Conservation (phyloP, 2,329 filamentous ascomycete species). For the Sporothrix brasiliensis region DNA sequence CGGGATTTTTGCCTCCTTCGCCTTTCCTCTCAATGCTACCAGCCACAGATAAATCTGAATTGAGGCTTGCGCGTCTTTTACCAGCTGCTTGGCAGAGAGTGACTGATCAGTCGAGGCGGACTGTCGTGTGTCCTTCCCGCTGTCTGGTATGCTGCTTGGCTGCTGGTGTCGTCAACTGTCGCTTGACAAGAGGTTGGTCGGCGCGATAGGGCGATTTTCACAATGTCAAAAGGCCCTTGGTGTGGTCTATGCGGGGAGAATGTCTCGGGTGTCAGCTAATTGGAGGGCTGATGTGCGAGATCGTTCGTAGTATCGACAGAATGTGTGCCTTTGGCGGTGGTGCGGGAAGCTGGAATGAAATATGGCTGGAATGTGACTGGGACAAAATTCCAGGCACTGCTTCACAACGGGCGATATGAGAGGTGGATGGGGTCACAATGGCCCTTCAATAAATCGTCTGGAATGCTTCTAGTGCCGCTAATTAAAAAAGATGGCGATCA, state of each 20-base stretch:
- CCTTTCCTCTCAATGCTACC: slow-evolving; percentile 26
- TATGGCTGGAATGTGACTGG: slow-evolving; percentile 23
- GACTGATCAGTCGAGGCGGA: neutral
- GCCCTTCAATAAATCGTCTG: slow-evolving; percentile 3
- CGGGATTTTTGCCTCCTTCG: slow-evolving; percentile 9
- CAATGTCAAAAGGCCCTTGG: neutral
- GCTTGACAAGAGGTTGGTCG: slow-evolving; percentile 8
- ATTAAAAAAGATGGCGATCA: slow-evolving; percentile 8
- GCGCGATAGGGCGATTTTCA: neutral
- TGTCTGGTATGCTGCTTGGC: slow-evolving; percentile 17
- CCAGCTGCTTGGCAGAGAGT: neutral
- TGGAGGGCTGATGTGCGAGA: slow-evolving; percentile 7
- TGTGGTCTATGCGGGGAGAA: neutral
- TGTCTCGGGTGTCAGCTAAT: slow-evolving; percentile 20
- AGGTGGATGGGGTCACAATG: neutral
- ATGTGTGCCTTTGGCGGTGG: slow-evolving; percentile 7
- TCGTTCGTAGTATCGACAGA: slow-evolving; percentile 2
- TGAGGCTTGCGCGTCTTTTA: slow-evolving; percentile 18
- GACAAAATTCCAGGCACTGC: slow-evolving; percentile 21
- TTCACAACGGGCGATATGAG: neutral
- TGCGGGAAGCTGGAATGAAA: slow-evolving; percentile 23
- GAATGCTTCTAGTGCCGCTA: slow-evolving; percentile 22
- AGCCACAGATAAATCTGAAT: slow-evolving; percentile 24
- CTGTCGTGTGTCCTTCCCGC: neutral
- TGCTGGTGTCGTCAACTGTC: neutral